Evolutionary conservation across 2,329 filamentous ascomycete genomes (phyloP).

Genomic region (Nothopassalora personata): DNA sequence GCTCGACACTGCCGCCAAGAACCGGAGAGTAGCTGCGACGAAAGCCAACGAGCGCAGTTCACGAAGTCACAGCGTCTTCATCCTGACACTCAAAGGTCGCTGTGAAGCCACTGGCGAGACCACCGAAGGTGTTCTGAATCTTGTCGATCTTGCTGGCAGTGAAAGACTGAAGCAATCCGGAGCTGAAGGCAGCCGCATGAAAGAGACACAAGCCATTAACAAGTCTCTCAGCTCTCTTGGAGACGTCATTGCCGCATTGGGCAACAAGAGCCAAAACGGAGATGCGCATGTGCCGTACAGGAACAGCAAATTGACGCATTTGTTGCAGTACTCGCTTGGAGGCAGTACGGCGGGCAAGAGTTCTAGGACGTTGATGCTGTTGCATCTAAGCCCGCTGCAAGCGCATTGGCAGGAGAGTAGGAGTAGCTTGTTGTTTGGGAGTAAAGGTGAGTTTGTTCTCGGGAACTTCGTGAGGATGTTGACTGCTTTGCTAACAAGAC

Average conservation of each 20-base stretch:
- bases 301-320: slow-evolving; percentile 93
- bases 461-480: background rate
- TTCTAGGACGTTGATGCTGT: slow-evolving; percentile 97
- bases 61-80: slow-evolving; percentile 93
- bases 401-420: slow-evolving; percentile 87
- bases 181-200: slow-evolving; percentile 78
- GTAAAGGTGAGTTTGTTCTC: slow-evolving; percentile 49
- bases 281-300: slow-evolving; percentile 76
- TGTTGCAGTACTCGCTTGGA: slow-evolving; percentile 89
- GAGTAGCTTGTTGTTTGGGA: slow-evolving; percentile 92
- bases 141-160: slow-evolving; percentile 91
- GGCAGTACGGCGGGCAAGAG: slow-evolving; percentile 57
- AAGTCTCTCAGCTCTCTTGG: slow-evolving; percentile 86
- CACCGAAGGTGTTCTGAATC: slow-evolving; percentile 88
- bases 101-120: slow-evolving; percentile 74
- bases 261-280: slow-evolving; percentile 66
- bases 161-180: slow-evolving; percentile 84
- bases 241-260: slow-evolving; percentile 91
- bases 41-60: slow-evolving; percentile 94
- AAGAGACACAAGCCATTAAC: slow-evolving; percentile 97
- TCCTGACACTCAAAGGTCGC: slow-evolving; percentile 62
- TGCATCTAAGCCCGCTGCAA: slow-evolving; percentile 92
- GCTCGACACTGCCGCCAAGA: slow-evolving; percentile 71
- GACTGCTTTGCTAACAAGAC: background rate
- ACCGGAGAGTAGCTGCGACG: slow-evolving; percentile 91